A percentile compares a stretch with the other conserved stretches of the same genome.
Conservation (phyloP, 345 rosid genomes). For the Chamaenerion angustifolium region DNA sequence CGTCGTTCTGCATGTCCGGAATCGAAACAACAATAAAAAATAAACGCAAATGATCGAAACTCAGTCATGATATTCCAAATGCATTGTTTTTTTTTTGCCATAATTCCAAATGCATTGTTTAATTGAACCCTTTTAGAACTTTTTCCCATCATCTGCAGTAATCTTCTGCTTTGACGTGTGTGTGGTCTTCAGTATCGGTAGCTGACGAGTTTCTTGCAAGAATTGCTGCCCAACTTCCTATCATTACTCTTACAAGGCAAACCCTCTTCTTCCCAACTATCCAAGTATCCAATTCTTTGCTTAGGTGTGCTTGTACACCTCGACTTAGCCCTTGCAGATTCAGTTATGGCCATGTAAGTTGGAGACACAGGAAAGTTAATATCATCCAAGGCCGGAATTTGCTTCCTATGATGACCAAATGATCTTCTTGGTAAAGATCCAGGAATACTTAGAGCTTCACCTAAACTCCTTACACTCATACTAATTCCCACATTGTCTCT, state of each 20-base stretch:
- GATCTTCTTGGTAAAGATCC: slow-evolving; percentile 55
- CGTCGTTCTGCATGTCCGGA: too few relatives aligned
- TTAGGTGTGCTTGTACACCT: slow-evolving; percentile 77
- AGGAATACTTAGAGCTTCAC: slow-evolving; percentile 35
- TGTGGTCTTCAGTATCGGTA: too few relatives aligned
- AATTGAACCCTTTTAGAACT: too few relatives aligned
- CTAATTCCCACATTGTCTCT: slow-evolving; percentile 13
- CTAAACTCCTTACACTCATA: slow-evolving; percentile 20
- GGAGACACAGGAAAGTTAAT: slow-evolving; percentile 33
- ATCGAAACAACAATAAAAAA: too few relatives aligned
- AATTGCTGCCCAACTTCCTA: too few relatives aligned
- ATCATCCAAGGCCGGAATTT: slow-evolving; percentile 21
- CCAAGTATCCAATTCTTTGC: slow-evolving; percentile 34
- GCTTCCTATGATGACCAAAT: slow-evolving; percentile 30
- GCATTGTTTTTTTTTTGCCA: too few relatives aligned
- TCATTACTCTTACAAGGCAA: slow-evolving; percentile 14
- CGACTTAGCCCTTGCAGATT: slow-evolving; percentile 60
- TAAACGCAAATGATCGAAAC: too few relatives aligned
- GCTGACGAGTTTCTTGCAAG: too few relatives aligned
- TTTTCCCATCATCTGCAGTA: too few relatives aligned
- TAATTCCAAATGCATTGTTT: too few relatives aligned
- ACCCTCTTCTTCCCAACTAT: slow-evolving; percentile 23
- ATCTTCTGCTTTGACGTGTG: too few relatives aligned
- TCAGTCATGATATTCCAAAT: too few relatives aligned
- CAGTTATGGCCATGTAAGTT: slow-evolving; percentile 56